These are phyloP conservation scores for Zizania palustris DNA, from an alignment of 202 grass and related monocot species.

Conservation along the genomic window DNA sequence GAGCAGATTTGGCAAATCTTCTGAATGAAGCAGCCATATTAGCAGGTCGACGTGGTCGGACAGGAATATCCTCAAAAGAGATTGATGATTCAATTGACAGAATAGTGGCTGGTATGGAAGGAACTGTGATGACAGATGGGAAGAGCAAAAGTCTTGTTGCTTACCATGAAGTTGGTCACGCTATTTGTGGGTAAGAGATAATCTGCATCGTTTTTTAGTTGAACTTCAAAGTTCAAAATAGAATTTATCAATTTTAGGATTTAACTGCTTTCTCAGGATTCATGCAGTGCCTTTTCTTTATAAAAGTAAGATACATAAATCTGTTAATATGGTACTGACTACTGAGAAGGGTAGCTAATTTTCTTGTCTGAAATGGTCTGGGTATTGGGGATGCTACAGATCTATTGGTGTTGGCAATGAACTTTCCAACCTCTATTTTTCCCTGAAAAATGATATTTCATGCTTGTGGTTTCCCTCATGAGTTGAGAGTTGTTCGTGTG, in stretches of 20 bases:
- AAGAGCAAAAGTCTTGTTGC: slow-evolving; percentile 99
- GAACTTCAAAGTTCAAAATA: not conserved
- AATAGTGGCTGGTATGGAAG: slow-evolving; percentile 99
- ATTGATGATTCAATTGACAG: slow-evolving; percentile 99
- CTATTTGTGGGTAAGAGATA: slow-evolving; percentile 87
- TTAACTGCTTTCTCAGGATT: slow-evolving; percentile 2
- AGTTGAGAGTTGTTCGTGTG: not conserved
- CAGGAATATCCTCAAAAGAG: slow-evolving; percentile 92
- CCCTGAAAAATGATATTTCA: not conserved
- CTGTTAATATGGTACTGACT: slow-evolving; percentile 5
- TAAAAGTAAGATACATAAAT: not conserved
- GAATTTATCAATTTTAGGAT: not conserved
- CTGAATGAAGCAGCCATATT: slow-evolving; percentile 97
- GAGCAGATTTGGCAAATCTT: slow-evolving; percentile 98
- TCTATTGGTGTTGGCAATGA: slow-evolving; percentile 11
- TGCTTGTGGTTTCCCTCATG: not conserved
- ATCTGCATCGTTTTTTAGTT: slow-evolving; percentile 5
- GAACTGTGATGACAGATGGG: slow-evolving; percentile 97
- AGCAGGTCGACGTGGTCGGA: slow-evolving; percentile 77
- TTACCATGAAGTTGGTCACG: slow-evolving; percentile 99
- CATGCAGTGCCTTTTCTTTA: not conserved
- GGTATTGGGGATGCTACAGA: not conserved
- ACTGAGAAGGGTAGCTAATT: not conserved
- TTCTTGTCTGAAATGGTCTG: slow-evolving; percentile 10
- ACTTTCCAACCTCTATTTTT: slow-evolving; percentile 7